These are phyloP conservation scores for Neofusicoccum laricinum DNA, from an alignment of 2,329 filamentous ascomycete species.

Conservation along the genomic window DNA sequence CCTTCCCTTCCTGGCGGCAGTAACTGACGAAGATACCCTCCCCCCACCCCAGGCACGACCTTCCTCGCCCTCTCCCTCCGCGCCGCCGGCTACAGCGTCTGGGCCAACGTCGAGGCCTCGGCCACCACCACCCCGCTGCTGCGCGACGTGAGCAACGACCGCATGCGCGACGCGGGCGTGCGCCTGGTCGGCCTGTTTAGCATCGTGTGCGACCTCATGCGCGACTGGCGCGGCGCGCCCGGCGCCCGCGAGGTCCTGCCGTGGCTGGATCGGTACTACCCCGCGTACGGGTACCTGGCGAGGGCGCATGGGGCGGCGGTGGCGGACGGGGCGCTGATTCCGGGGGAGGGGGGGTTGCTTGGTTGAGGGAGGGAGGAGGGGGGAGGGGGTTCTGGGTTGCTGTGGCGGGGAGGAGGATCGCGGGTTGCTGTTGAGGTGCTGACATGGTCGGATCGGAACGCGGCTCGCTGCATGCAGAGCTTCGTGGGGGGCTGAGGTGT, in stretches of 20 bases:
- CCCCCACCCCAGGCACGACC: no score
- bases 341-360: conserved; percentile 46
- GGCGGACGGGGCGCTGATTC: conserved; percentile 56
- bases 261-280: conserved; percentile 63
- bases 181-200: conserved; percentile 61
- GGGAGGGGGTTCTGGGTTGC: neutral
- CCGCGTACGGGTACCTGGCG: conserved; percentile 63
- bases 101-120: conserved; percentile 68
- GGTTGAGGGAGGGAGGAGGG: neutral
- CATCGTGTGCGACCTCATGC: conserved; percentile 67
- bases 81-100: conserved; percentile 69
- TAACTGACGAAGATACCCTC: no score
- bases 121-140: conserved; percentile 63
- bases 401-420: no score
- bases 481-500: no score
- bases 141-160: conserved; percentile 62
- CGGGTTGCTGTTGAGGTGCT: no score
- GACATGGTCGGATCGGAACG: no score
- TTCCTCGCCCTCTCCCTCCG: conserved; percentile 72
- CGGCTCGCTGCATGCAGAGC: no score
- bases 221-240: conserved; percentile 62
- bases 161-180: conserved; percentile 66
- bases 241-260: conserved; percentile 57
- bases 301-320: conserved; percentile 60
- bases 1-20: no score